phyloP scores from a whole-genome alignment of 345 rosid genomes.

The Turnera subulata region DNA sequence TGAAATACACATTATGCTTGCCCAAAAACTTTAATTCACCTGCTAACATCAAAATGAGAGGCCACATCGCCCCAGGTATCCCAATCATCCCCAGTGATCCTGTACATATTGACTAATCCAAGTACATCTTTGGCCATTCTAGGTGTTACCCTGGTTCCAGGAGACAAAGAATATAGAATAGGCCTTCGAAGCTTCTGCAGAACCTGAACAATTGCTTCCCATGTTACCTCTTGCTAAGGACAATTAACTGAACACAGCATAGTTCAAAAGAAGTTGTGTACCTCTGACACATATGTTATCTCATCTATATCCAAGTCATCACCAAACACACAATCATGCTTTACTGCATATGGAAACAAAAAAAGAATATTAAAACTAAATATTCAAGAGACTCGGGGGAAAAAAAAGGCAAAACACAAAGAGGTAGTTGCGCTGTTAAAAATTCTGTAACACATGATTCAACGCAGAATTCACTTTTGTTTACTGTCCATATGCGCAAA shows the following conservation, averaged over 20 bases:
- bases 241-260: constrained; percentile 10
- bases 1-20: constrained; percentile 1
- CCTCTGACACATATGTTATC: constrained; percentile 68
- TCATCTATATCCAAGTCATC: constrained; percentile 65
- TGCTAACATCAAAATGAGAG: constrained; percentile 71
- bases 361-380: no score
- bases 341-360: constrained; percentile 44
- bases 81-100: constrained; percentile 96
- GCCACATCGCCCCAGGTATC: constrained; percentile 81
- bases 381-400: no score
- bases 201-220: constrained; percentile 42
- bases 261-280: constrained; percentile 10
- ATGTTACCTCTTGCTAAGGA: constrained; percentile 6
- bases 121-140: constrained; percentile 69
- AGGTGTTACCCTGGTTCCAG: constrained; percentile 84
- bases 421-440: no score
- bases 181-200: constrained; percentile 64
- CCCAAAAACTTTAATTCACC: constrained; percentile 38
- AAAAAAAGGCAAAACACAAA: no score
- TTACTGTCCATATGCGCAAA: no score
- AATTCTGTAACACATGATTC: no score
- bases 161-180: constrained; percentile 79
- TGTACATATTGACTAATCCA: constrained; percentile 72
- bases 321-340: constrained; percentile 86
- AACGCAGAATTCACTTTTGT: no score